A percentile compares a stretch with the other conserved stretches of the same genome.
phyloP scores from a whole-genome alignment of 2,329 filamentous ascomycete genomes.

The Capronia americana region DNA sequence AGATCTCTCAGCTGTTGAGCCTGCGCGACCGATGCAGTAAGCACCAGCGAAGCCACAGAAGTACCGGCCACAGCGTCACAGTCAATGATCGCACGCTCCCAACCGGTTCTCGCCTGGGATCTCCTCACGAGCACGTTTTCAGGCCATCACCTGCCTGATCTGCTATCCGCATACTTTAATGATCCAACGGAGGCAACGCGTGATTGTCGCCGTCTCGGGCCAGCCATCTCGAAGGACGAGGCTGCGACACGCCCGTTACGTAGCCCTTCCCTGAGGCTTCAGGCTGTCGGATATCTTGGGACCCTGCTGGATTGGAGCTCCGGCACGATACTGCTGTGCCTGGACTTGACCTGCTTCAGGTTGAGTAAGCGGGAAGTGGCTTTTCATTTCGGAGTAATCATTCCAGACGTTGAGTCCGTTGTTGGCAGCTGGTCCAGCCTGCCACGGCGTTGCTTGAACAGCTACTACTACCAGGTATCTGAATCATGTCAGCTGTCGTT shows the following conservation, averaged over 20 bases:
- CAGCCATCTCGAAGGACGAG: neutral
- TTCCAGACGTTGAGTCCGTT: too few relatives aligned
- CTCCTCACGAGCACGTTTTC: neutral
- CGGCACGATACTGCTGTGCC: too few relatives aligned
- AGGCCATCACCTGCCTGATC: neutral
- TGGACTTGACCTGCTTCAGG: neutral
- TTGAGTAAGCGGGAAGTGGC: neutral
- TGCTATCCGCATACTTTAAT: neutral
- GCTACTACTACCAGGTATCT: neutral
- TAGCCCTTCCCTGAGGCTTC: neutral
- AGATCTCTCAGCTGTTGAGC: too few relatives aligned
- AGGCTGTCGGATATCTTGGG: neutral
- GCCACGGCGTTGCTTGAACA: neutral
- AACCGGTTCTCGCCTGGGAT: neutral
- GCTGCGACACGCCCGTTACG: neutral
- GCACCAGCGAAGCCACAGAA: neutral
- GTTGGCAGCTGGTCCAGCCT: neutral
- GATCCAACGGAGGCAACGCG: neutral
- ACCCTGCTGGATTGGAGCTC: neutral
- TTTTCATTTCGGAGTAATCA: too few relatives aligned
- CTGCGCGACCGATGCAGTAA: too few relatives aligned
- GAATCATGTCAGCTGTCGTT: neutral
- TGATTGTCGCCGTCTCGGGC: neutral
- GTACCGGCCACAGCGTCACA: neutral
- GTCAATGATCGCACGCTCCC: too few relatives aligned